phyloP scores from a whole-genome alignment of 2,329 filamentous ascomycete genomes.

The Fusarium beomiforme region DNA sequence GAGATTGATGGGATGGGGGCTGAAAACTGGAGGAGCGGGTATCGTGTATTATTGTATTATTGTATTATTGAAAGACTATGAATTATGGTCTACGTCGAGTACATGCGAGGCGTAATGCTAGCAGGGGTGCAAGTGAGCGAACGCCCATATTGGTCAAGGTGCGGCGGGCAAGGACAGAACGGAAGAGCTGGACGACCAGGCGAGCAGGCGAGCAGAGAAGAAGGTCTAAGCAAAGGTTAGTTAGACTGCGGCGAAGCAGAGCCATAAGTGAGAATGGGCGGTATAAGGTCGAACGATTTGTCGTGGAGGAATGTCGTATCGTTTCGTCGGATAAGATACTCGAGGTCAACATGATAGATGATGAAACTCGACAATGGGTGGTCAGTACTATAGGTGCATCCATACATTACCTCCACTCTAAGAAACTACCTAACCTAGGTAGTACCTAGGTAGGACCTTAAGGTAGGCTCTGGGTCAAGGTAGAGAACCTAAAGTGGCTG shows the following conservation, averaged over 20 bases:
- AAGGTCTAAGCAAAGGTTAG: not conserved
- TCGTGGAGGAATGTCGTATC: not conserved
- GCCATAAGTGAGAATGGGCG: not conserved
- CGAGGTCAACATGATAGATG: conserved; percentile 27
- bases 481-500: conserved; percentile 19
- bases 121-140: conserved; percentile 12
- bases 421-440: too few species aligned
- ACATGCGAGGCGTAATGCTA: conserved; percentile 18
- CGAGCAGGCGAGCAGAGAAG: conserved; percentile 2
- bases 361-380: conserved; percentile 14
- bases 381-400: too few species aligned
- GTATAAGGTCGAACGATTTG: conserved; percentile 2
- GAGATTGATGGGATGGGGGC: not conserved
- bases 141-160: not conserved
- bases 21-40: conserved; percentile 1
- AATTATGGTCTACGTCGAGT: conserved; percentile 13
- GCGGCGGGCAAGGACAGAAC: not conserved
- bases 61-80: not conserved
- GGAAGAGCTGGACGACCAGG: not conserved
- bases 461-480: not conserved
- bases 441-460: too few species aligned
- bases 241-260: conserved; percentile 15
- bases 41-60: conserved; percentile 8
- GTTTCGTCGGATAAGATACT: conserved; percentile 17
- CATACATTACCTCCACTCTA: too few species aligned